Percentiles rank a stretch among this genome's conserved stretches.
These are phyloP conservation scores for Malassezia yamatoensis DNA, from an alignment of 1,284 basidiomycete genomes.

Conservation along the genomic window DNA sequence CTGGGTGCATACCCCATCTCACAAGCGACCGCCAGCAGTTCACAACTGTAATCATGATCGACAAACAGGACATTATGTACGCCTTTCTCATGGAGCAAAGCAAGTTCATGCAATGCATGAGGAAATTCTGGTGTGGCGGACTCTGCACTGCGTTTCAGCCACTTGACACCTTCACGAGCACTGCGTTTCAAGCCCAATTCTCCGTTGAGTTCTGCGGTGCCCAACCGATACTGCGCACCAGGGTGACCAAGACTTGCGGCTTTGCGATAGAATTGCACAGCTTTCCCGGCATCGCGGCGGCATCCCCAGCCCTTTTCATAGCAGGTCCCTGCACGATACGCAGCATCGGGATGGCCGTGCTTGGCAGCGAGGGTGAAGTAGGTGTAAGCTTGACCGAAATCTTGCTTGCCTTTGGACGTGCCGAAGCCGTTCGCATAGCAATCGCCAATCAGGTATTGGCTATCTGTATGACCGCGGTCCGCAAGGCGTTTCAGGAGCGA, in stretches of 20 bases:
- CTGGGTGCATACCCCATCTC: slow-evolving; percentile 93
- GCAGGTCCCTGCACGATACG: slow-evolving; percentile 90
- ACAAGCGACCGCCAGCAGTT: slow-evolving; percentile 83
- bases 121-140: slow-evolving; percentile 69
- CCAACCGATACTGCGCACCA: slow-evolving; percentile 90
- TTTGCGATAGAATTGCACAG: slow-evolving; percentile 81
- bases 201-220: slow-evolving; percentile 90
- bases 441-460: slow-evolving; percentile 94
- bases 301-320: slow-evolving; percentile 99
- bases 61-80: slow-evolving; percentile 94
- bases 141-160: slow-evolving; percentile 93
- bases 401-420: slow-evolving; percentile 68
- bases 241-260: slow-evolving; percentile 83
- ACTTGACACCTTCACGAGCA: slow-evolving; percentile 93
- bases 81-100: slow-evolving; percentile 83
- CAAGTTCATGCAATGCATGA: slow-evolving; percentile 89
- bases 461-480: slow-evolving; percentile 81
- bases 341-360: slow-evolving; percentile 92
- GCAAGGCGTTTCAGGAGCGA: slow-evolving; percentile 76
- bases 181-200: slow-evolving; percentile 75
- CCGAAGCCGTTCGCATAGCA: slow-evolving; percentile 96
- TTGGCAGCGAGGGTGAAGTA: slow-evolving; percentile 92
- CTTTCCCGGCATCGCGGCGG: slow-evolving; percentile 78
- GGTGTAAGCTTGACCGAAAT: slow-evolving; percentile 93
- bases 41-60: slow-evolving; percentile 86